Evolutionary conservation across 257 asterid species (phyloP), one percentile per base, ranked within the genome.

Genomic region (Orobanche coerulescens): DNA sequence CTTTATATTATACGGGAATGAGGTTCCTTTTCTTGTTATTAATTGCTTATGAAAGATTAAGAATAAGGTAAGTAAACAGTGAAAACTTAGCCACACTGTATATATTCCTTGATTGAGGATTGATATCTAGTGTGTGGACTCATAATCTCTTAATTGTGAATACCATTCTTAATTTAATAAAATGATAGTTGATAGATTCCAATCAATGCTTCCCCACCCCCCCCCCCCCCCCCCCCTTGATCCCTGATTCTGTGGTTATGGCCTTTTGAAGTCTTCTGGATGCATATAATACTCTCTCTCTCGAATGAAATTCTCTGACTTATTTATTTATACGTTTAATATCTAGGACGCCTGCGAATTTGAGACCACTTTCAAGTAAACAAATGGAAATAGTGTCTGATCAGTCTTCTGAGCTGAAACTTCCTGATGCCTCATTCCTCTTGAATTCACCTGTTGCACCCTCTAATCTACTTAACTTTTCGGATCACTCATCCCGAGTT

Each of bases 401-500:
- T 39, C 72, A 74, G 75, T 55, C 83, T 50, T 55, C 79, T 20
- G 77, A 31, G 28, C 66, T 82, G 70, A 81, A 72, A 73, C 94
- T 82, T 57, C 97, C 97, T 1, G 92, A 90, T 66, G 95, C 92
- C 22, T 77, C 94, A 11, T 52, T 77, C 56, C 88, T 90, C 64
- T 73, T 90, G 73, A 79, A 74, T 73, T 82, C 94, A 62, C 90
- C 90, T n/a, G 37, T 71, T 26, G 13, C 74, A 64, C 72, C 82
- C n/a, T 75, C 87, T 39, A 74, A 71, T 66, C 67, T 64, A 22
- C 58, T 16, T 23, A 71, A 65, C 71, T 65, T 71, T 62, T 67
- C 9, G 86, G 82, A 52, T n/a, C 92, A 82, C 77, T 75, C 94
- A 61, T 84, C 94, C 42, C 84, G 80, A 69, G 96, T 85, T 72